Base-by-base conservation (phyloP, 2,329 filamentous ascomycete genomes). In the Ceratocystis alfenasii region DNA sequence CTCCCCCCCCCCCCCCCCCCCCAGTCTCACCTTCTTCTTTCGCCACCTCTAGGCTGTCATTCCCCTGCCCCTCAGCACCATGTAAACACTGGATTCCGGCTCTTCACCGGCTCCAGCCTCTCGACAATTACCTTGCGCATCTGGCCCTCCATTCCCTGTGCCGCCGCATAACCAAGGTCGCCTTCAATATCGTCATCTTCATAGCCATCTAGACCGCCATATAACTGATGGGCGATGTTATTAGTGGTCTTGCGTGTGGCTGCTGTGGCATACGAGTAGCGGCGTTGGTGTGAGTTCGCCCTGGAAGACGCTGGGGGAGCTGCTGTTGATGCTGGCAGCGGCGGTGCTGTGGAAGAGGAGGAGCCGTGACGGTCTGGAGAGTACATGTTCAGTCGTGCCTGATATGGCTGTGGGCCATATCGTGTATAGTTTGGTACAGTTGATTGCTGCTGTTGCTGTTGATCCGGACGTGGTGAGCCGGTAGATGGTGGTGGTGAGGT, bases 71-170 rank as follows among this genome's bases (percentile, higher is more conserved):
- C 66, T 78, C 78, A 97, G 79, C 94, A 99, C 89, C 94, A 99
- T 57, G 89, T 96, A 76, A 99, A 99, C 41, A 99, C 91, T 1
- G 94, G 94, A 73, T 95, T 95, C 74, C 88, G 88, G 73, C 87
- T 90, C 81, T 97, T 97, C 69, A 99, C 94, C 68, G 93, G 89
- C 79, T 99, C 94, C 67, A 99, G 78, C 69, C 94, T 82, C 79
- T 99, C 94, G 61, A 99, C 92, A 79, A 99, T 97, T 61, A 99
- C 94, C 76, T 94, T 95, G 71, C 92, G 84, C 74, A 88, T 86
- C 72, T 91, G 89, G 12, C 89, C 89, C 75, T 97, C 94, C 84
- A 95, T 90, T 30, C 90, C 94, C 74, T 93, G 90, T 0, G 94
- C 94, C 0, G 92, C 93, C 10, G 92, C 90, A 76, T 95, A 99